These are phyloP conservation scores for Candida ascalaphidarum DNA, from an alignment of 805 yeast species.

Conservation along the genomic window DNA sequence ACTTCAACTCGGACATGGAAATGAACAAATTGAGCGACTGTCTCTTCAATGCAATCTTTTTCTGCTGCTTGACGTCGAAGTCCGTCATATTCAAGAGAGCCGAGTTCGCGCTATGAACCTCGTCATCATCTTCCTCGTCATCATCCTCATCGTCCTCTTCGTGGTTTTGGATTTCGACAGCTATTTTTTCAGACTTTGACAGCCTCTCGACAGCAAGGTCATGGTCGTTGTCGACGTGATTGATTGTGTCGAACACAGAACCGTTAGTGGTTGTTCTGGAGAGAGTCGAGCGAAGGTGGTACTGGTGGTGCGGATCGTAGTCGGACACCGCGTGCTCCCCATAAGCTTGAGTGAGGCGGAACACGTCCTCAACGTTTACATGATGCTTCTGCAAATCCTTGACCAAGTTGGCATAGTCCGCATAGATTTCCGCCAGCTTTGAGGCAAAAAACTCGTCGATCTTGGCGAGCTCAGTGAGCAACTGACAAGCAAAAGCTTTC, in stretches of 20 bases:
- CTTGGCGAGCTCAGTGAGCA: constrained; percentile 41
- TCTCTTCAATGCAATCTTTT: constrained; percentile 57
- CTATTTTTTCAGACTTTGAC: too few species aligned
- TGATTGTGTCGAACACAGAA: constrained; percentile 18
- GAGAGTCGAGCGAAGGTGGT: constrained; percentile 10
- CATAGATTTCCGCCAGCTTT: constrained; percentile 39
- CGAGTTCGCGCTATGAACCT: constrained; percentile 11
- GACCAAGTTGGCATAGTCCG: constrained; percentile 36
- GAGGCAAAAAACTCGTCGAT: constrained; percentile 43
- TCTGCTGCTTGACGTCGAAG: constrained; percentile 17
- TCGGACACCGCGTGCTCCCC: constrained; percentile 4
- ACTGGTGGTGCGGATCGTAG: constrained; percentile 13
- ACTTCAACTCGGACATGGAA: constrained; percentile 69
- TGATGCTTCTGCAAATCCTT: constrained; percentile 34
- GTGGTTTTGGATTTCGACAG: constrained; percentile 12
- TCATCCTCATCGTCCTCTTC: constrained; percentile 7
- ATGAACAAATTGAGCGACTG: constrained; percentile 63
- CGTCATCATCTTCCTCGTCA: constrained; percentile 29
- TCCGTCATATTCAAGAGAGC: constrained; percentile 18
- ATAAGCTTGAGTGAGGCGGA: constrained; percentile 17
- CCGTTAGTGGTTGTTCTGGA: constrained; percentile 14
- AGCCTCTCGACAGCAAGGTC: too few species aligned
- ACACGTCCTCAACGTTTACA: constrained; percentile 17
- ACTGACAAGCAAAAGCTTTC: constrained; percentile 37
- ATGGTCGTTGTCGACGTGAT: constrained; percentile 17